Conservation (phyloP, 2,329 filamentous ascomycete species). For the Venturiaceae sp. region DNA sequence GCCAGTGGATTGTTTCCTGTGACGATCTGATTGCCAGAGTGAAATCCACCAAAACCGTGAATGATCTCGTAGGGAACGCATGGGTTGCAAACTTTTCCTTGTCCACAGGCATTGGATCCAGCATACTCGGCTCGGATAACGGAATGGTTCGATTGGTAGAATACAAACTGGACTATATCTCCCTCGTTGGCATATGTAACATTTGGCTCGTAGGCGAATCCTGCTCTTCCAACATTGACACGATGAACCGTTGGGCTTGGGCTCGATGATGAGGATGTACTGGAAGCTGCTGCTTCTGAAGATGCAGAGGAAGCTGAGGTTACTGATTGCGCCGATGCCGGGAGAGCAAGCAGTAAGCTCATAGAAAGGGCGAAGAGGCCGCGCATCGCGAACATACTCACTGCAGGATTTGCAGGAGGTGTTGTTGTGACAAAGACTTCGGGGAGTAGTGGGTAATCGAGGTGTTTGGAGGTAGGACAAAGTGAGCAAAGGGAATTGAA, state of each 20-base stretch:
- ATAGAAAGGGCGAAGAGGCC: background rate
- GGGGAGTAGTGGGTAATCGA: background rate
- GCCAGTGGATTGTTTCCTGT: background rate
- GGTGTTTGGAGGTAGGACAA: background rate
- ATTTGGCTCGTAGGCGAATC: constrained; percentile 17
- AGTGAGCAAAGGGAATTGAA: background rate
- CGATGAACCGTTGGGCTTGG: constrained; percentile 12
- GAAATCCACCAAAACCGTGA: constrained; percentile 2
- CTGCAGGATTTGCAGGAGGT: background rate
- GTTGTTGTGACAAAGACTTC: background rate
- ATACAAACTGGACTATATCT: constrained; percentile 21
- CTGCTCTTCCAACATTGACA: constrained; percentile 17
- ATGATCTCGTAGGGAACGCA: constrained; percentile 16
- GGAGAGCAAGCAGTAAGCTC: background rate
- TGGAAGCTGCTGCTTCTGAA: too few species aligned
- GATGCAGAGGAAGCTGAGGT: too few species aligned
- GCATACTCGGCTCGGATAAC: constrained; percentile 20
- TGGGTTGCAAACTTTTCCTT: constrained; percentile 15
- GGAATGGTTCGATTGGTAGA: constrained; percentile 22
- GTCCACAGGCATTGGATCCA: constrained; percentile 3
- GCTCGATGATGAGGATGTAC: background rate
- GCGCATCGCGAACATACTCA: background rate
- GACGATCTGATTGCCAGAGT: constrained; percentile 5
- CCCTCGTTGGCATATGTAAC: constrained; percentile 17
- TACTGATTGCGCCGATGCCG: background rate